Base-by-base conservation (phyloP, 2,329 filamentous ascomycete species). In the Exophiala sp. region DNA sequence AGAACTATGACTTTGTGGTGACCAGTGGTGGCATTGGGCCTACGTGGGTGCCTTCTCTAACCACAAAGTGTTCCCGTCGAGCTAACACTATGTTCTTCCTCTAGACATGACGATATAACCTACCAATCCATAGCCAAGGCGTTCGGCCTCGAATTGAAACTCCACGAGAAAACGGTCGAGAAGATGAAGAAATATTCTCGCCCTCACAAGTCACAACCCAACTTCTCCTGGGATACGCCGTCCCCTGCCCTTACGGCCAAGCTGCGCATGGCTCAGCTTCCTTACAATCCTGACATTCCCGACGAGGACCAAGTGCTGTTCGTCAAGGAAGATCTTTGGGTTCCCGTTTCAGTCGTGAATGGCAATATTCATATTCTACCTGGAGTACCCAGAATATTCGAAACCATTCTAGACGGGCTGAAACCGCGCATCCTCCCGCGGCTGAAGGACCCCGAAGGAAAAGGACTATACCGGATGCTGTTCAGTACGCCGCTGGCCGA, bases 11-110 rank as follows among this genome's bases (percentile, higher is more conserved):
- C 69, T 88, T 97, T 66, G 87, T 98, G 39, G 88, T 97, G 3
- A 97, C 93, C 5, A 93, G 86, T 61, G 91, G 93, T 59, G 91
- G 93, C 23, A 97, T 98, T 64, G 91, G 91, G 9, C 93, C 93
- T 58, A 97, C 91, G 86, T 91, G 71, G 73, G 83, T 68, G 50
- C 56, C 49, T 45, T 19, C 41, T 47, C 9, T 23, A 7, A 40
- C 23, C 22, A 14, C n/a, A 19, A 18, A 16, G 35, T 29, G 8
- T 30, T n/a, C n/a, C 9, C 21, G 42, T 39, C 37, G 3, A 22
- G 29, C 29, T 32, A n/a, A 32, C 29, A 32, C 3, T 3, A 32
- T 32, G 7, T 32, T n/a, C 6, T 9, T 3, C 29, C 11, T 3
- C 29, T 60, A 94, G 88, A 48, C 91, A 97, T 73, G 93, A 98